Evolutionary conservation across 1,139 yeast species (phyloP), one percentile per base, ranked within the genome.

Genomic region (Candida sojae): DNA sequence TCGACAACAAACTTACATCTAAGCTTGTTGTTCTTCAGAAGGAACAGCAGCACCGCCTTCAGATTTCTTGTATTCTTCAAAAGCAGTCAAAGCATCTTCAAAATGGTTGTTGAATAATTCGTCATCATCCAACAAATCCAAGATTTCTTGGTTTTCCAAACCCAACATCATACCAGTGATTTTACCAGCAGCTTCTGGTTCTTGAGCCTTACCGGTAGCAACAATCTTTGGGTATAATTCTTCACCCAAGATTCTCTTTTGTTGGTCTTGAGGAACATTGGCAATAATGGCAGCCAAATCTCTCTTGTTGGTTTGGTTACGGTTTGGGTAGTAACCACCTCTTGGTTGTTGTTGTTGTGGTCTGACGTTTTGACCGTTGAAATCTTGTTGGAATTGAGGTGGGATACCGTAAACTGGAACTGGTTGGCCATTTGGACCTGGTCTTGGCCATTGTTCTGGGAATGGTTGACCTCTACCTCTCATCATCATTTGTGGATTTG

Each of bases 121-220:
- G 58, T 90, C 97, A 68, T 92, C 96, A 66, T 87, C 93, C 70
- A 89, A 84, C 70, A 93, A 81, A 56, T 88, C 87, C 67, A 92
- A 77, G 63, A 95, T 88, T 77, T 93, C 97, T 66, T 84, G 84
- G 75, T 88, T 89, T 67, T 91, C 96, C 84, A 93, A 86, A 70
- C 92, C 97, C 69, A 93, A 84, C 80, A 93, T 85, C 99, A 93
- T 93, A 79, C 98, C 99, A 60, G 99, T 93, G 70, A 93, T 91
- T 82, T 92, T 93, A 77, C 97, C 97, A 60, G 98, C 97, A 67
- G 96, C 92, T 74, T 90, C 97, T 55, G 89, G 89, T 67, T 89
- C 96, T 63, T 80, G 81, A 56, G 84, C 85, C 71, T 88, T 86
- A 67, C 96, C 96, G 67, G 93, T 88, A 61, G 92, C 84, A 59